Evolutionary conservation across 2,329 filamentous ascomycete genomes (phyloP).

Genomic region (Trichophaea hybrida): DNA sequence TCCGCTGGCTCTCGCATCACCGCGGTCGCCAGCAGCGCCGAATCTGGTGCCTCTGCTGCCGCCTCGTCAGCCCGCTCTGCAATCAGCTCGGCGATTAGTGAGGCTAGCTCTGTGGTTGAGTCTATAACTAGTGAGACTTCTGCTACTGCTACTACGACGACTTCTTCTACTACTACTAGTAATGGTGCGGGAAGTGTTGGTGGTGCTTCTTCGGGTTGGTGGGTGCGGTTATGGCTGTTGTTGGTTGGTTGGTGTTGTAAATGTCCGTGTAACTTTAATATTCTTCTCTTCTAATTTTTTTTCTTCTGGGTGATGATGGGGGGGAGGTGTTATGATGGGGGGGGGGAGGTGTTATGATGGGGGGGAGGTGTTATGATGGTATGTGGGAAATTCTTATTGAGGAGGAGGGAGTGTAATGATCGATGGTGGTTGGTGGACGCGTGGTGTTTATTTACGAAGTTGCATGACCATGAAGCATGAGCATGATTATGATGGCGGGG

Average conservation of each 20-base stretch:
- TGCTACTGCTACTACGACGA: constrained; percentile 2
- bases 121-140: background rate
- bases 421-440: no score
- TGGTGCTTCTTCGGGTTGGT: background rate
- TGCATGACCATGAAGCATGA: no score
- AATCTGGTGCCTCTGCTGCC: background rate
- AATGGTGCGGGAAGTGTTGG: constrained; percentile 2
- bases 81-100: constrained; percentile 1
- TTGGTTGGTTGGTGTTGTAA: background rate
- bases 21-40: background rate
- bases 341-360: no score
- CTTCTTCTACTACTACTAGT: background rate
- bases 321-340: no score
- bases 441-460: no score
- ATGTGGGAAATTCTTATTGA: no score
- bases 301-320: no score
- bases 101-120: constrained; percentile 2
- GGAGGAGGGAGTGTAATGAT: no score
- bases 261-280: background rate
- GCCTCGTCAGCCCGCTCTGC: constrained; percentile 1
- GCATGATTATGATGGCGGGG: no score
- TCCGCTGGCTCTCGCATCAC: background rate
- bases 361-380: no score
- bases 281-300: no score
- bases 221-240: background rate